Evolutionary conservation across 352 stramenopile species (phyloP).

Genomic region (Phytophthora melonis): DNA sequence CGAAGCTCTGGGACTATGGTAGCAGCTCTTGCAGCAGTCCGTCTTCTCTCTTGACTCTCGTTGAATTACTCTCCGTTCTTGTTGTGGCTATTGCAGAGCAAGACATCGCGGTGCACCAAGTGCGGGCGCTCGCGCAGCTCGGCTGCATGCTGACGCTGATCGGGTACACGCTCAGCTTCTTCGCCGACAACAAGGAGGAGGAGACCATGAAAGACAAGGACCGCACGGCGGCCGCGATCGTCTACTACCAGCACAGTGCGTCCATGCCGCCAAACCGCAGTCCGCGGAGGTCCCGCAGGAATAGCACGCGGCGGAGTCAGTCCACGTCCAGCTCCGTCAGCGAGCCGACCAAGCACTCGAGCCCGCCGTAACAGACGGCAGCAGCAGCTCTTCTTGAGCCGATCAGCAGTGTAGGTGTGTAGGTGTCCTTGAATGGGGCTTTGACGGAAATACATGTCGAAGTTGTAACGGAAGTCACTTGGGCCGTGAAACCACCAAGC

Average conservation of each 20-base stretch:
- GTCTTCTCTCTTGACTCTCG: neutral
- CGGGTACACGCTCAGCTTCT: constrained; percentile 67
- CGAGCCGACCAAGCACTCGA: constrained; percentile 29
- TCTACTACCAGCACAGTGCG: constrained; percentile 40
- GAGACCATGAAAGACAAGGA: constrained; percentile 41
- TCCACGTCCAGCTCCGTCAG: constrained; percentile 33
- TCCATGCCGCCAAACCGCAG: constrained; percentile 28
- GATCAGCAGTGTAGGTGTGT: too few relatives aligned
- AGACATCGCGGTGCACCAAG: constrained; percentile 60
- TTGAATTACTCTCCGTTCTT: neutral
- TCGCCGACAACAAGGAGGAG: constrained; percentile 58
- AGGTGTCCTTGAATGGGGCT: constrained; percentile 3
- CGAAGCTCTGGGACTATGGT: constrained; percentile 72
- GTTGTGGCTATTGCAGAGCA: constrained; percentile 33
- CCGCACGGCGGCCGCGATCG: constrained; percentile 25
- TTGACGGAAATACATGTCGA: constrained; percentile 15
- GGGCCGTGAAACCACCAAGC: too few relatives aligned
- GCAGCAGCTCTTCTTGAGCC: neutral
- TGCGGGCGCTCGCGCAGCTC: constrained; percentile 67
- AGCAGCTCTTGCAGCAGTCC: neutral
- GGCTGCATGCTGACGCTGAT: constrained; percentile 64
- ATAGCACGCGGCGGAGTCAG: constrained; percentile 30
- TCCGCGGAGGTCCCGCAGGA: constrained; percentile 16
- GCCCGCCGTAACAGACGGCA: constrained; percentile 9
- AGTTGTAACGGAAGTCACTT: neutral